Evolutionary conservation across 176 grass and related monocot species (phyloP).

Genomic region (Tillandsia fasciculata): DNA sequence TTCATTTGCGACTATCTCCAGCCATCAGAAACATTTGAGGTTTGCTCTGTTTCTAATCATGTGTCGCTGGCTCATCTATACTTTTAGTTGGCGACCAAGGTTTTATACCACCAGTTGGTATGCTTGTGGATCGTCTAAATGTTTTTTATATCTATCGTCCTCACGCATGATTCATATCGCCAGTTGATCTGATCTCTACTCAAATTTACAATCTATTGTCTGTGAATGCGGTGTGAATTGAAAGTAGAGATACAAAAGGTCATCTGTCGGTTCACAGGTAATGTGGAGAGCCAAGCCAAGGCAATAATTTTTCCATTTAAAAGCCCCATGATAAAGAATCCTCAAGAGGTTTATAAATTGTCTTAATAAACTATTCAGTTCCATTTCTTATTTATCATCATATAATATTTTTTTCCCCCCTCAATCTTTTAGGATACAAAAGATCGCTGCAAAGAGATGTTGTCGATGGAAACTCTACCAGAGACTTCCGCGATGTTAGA

Average conservation of each 20-base stretch:
- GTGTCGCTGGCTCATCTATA: neutral
- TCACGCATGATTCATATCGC: no score
- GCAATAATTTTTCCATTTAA: no score
- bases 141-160: no score
- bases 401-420: constrained; percentile 1
- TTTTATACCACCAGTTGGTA: neutral
- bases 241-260: neutral
- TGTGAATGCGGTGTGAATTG: neutral
- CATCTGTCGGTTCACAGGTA: no score
- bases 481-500: constrained; percentile 42
- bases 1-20: constrained; percentile 86
- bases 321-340: no score
- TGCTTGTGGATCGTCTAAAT: no score
- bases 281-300: no score
- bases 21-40: constrained; percentile 57
- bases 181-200: no score
- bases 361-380: no score
- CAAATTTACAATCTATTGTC: neutral
- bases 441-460: constrained; percentile 77
- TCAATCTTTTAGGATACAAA: constrained; percentile 38
- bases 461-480: constrained; percentile 43
- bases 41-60: constrained; percentile 2
- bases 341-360: neutral
- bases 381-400: neutral
- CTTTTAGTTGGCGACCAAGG: constrained; percentile 4